Conservation (phyloP, 1,139 yeast species). For the Yamadazyma mexicana region DNA sequence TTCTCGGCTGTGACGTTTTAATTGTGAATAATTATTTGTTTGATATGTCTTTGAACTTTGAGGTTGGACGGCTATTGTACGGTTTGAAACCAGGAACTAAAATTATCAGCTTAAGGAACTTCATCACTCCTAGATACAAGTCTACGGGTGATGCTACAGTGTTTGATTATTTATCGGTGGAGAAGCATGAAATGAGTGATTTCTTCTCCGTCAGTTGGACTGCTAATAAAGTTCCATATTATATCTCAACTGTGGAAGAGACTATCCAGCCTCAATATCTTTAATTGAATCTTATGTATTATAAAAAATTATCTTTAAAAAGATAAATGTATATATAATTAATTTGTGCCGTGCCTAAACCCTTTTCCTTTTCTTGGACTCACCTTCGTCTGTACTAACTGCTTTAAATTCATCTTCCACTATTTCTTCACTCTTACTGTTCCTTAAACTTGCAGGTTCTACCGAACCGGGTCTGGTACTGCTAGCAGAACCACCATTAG, state of each 20-base stretch:
- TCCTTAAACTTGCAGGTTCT: conserved; percentile 23
- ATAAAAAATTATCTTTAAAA: background rate
- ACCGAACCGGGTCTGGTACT: conserved; percentile 36
- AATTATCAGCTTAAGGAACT: conserved; percentile 74
- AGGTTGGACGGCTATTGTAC: conserved; percentile 62
- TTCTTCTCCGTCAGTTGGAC: conserved; percentile 87
- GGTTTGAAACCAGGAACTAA: conserved; percentile 74
- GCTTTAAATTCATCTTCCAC: conserved; percentile 1
- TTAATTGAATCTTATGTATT: conserved; percentile 2
- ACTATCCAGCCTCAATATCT: conserved; percentile 32
- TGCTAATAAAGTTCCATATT: conserved; percentile 78
- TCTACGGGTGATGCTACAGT: conserved; percentile 55
- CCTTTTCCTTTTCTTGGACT: conserved; percentile 4
- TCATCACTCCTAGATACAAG: conserved; percentile 60
- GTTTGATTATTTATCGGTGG: conserved; percentile 65
- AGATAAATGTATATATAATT: background rate
- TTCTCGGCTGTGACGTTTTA: conserved; percentile 68
- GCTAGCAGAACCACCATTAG: conserved; percentile 20
- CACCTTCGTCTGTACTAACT: background rate
- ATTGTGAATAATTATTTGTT: conserved; percentile 82
- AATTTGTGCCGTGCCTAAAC: background rate
- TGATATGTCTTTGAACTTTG: conserved; percentile 67
- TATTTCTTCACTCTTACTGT: background rate
- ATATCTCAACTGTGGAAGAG: conserved; percentile 67
- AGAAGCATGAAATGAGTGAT: conserved; percentile 62